Evolutionary conservation across 2,329 filamentous ascomycete species (phyloP), one percentile per base, ranked within the genome.

Genomic region (Venturia nashicola): DNA sequence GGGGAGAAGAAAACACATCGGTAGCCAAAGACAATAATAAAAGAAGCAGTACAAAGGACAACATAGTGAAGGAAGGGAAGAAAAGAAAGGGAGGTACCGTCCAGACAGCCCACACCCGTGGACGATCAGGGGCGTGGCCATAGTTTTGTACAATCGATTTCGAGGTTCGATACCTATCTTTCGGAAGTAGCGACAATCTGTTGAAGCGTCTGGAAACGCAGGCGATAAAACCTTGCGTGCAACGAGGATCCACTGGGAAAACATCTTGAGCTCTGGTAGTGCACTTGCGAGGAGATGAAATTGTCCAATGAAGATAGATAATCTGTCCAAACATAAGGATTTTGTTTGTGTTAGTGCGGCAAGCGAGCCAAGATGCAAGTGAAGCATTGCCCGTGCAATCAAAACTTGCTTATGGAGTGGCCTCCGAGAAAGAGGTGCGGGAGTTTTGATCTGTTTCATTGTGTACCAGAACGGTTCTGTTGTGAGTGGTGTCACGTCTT

Each of bases 51-150:
- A 42, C 20, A 60, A 60, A 60, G 12, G 42, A 44, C 6, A 60
- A n/a, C 59, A 60, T 60, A 18, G 27, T 60, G 59, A 44, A 40
- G 14, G 43, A n/a, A 60, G 27, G 27, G 27, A 60, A 27, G 36
- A 42, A 60, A 14, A 18, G 36, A 42, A 59, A 42, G 23, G 59
- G 59, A 60, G 59, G 39, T 27, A 60, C 59, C 59, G 59, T 60
- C 59, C 59, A 60, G 59, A 60, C 59, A 60, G 59, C 23, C 59
- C 59, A 60, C 59, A 43, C 36, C 42, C 16, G 1, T 42, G 23
- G 39, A 23, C 36, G 43, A 60, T 2, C 59, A 27, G 59, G 36
- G 59, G 43, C 42, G 36, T 39, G 9, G 59, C 59, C 59, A 60
- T 60, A 42, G 59, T 60, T 60, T 60, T 60, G 59, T 60, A 60